Base-by-base conservation (phyloP, 176 grass and related monocot species). In the Lolium rigidum region DNA sequence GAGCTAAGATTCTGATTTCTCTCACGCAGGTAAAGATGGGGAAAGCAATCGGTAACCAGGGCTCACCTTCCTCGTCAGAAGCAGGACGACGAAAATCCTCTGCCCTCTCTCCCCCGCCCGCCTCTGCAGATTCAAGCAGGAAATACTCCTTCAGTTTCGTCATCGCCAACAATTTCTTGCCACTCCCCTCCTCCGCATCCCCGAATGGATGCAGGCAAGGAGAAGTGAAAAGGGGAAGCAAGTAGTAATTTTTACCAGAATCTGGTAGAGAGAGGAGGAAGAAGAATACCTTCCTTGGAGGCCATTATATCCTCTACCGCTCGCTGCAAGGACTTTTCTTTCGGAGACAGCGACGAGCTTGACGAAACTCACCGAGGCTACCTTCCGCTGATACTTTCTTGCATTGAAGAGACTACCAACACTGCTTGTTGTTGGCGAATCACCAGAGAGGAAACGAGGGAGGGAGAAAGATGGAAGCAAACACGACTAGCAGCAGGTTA, bases 221-320 rank as follows among this genome's bases (percentile, higher is more conserved):
- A 75, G 63, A 83, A 82, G 28, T 48, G 22, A 12, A 17, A 5
- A 56, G 50, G 21, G 28, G 14, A 28, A 35, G 14, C 25, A 72
- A 73, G 47, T 39, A 77, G 31, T 35, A 35, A 35, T 26, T 66
- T 44, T 24, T 76, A 88, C 31, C 62, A 81, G 74, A 84, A 81
- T 70, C 48, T 72, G 56, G 74, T 37, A 10, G 78, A 7, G 38
- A 47, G 80, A 31, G 9, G 37, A 73, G 1, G 18, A 25, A 76
- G 80, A 75, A 84, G 44, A 73, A 88, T 95, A 95, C 93, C 93
- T 95, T 86, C 80, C 66, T 86, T 87, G 85, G 86, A 77, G 76
- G 86, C 88, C 93, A 95, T 95, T 95, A 76, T 89, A 83, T 67
- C 82, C 85, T 20, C 62, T 68, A 17, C 54, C 1, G 13, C 71